These are phyloP conservation scores for Trichoderma sp. DNA, from an alignment of 2,329 filamentous ascomycete species.

Conservation along the genomic window DNA sequence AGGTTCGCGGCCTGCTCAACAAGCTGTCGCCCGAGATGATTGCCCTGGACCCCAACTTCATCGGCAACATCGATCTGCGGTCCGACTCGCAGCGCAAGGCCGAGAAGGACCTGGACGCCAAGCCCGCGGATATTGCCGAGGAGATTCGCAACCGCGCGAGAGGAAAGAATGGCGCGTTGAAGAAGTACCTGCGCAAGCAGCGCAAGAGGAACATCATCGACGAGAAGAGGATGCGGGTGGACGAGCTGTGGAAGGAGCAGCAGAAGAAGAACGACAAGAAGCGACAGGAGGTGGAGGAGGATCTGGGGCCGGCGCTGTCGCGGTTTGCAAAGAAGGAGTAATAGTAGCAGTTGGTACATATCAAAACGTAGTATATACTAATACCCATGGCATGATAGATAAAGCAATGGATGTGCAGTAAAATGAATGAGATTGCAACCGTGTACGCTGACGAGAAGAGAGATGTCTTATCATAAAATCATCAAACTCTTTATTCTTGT, in stretches of 20 bases:
- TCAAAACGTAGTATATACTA: constrained; percentile 27
- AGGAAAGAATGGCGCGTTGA: constrained; percentile 86
- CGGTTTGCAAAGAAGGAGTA: constrained; percentile 78
- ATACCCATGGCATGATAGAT: constrained; percentile 30
- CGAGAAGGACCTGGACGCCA: constrained; percentile 79
- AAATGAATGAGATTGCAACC: neutral
- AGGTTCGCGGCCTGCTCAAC: constrained; percentile 88
- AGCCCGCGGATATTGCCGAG: constrained; percentile 59
- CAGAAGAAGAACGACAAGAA: constrained; percentile 68
- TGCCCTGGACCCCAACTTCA: constrained; percentile 85
- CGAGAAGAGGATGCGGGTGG: constrained; percentile 85
- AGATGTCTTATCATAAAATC: neutral
- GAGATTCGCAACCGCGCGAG: constrained; percentile 76
- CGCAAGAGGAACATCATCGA: constrained; percentile 92
- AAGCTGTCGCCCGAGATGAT: constrained; percentile 98
- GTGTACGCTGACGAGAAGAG: neutral
- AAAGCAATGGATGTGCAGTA: neutral
- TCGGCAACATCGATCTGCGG: constrained; percentile 83
- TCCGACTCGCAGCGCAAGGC: constrained; percentile 76
- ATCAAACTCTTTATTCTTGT: constrained; percentile 8
- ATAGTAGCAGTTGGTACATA: constrained; percentile 26
- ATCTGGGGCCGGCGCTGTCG: constrained; percentile 82
- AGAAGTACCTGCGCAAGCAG: constrained; percentile 90
- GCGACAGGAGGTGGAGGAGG: constrained; percentile 65
- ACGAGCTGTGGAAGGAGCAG: constrained; percentile 77